Conservation (phyloP, 805 yeast genomes). For the Cyberlindnera misumaiensis region DNA sequence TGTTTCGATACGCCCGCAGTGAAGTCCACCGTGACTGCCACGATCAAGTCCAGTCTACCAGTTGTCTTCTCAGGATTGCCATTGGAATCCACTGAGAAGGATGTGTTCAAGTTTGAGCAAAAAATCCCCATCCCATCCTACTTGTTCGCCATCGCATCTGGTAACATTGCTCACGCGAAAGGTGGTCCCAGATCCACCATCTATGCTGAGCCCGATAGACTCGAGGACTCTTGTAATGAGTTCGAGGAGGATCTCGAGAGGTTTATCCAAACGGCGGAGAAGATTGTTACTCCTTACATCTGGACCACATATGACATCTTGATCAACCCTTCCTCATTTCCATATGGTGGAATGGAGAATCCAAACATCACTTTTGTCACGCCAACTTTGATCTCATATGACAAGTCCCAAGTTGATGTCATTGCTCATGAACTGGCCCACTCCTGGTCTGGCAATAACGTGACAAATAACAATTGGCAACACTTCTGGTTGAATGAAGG, state of each 20-base stretch:
- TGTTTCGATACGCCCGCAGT: slow-evolving; percentile 88
- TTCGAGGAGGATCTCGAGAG: slow-evolving; percentile 76
- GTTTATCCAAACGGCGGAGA: slow-evolving; percentile 74
- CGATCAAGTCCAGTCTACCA: slow-evolving; percentile 58
- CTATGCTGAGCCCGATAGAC: slow-evolving; percentile 66
- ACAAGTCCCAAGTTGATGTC: slow-evolving; percentile 79
- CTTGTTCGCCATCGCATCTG: slow-evolving; percentile 78
- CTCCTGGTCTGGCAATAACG: slow-evolving; percentile 89
- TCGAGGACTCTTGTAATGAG: slow-evolving; percentile 68
- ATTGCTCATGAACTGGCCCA: slow-evolving; percentile 92
- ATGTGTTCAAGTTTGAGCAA: slow-evolving; percentile 52
- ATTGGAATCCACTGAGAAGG: slow-evolving; percentile 10
- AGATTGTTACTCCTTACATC: slow-evolving; percentile 68
- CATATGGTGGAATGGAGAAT: slow-evolving; percentile 94
- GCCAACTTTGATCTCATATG: slow-evolving; percentile 81
- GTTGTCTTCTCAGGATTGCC: slow-evolving; percentile 67
- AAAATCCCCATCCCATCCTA: slow-evolving; percentile 83
- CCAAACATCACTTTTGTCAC: slow-evolving; percentile 89
- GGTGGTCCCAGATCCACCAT: slow-evolving; percentile 87
- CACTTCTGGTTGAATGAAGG: slow-evolving; percentile 96
- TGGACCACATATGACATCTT: slow-evolving; percentile 81
- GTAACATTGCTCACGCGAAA: slow-evolving; percentile 57
- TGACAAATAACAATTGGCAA: slow-evolving; percentile 87
- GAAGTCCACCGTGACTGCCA: slow-evolving; percentile 56
- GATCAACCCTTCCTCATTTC: slow-evolving; percentile 69